These are phyloP conservation scores for Pseudofabraea citricarpa DNA, from an alignment of 2,329 filamentous ascomycete species.

Conservation along the genomic window DNA sequence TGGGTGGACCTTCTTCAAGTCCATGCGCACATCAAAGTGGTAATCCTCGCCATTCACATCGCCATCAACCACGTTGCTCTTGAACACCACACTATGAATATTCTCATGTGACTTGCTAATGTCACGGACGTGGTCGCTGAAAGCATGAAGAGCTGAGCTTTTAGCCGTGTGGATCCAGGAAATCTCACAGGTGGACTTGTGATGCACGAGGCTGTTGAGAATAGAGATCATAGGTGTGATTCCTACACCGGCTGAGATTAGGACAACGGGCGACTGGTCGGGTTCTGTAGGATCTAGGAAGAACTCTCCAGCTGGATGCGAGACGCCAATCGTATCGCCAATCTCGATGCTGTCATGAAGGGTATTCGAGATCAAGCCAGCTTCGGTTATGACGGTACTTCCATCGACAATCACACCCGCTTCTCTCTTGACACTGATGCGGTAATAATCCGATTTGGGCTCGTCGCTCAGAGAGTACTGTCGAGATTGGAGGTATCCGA, in stretches of 20 bases:
- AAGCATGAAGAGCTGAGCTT: conserved; percentile 47
- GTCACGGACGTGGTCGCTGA: conserved; percentile 42
- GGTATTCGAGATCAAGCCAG: conserved; percentile 30
- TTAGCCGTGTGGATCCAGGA: conserved; percentile 60
- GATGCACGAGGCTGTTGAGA: conserved; percentile 45
- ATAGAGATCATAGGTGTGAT: conserved; percentile 64
- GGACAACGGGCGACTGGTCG: conserved; percentile 49
- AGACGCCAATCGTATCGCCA: conserved; percentile 50
- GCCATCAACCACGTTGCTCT: background rate
- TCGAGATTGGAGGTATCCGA: conserved; percentile 62
- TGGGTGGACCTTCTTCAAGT: background rate
- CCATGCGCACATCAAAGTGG: background rate
- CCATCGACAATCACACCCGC: conserved; percentile 10
- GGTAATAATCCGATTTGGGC: conserved; percentile 51
- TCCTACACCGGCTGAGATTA: conserved; percentile 66
- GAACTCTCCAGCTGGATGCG: conserved; percentile 56
- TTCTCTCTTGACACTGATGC: conserved; percentile 70
- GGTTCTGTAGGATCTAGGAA: conserved; percentile 46
- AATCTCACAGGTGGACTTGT: conserved; percentile 39
- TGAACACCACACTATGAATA: background rate
- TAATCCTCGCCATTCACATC: background rate
- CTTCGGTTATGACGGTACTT: background rate
- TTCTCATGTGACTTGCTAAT: background rate
- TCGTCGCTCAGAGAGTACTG: conserved; percentile 72
- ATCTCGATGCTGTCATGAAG: conserved; percentile 44